Evolutionary conservation across 2,329 filamentous ascomycete species (phyloP).

Genomic region (Aspergillus novofumigatus): DNA sequence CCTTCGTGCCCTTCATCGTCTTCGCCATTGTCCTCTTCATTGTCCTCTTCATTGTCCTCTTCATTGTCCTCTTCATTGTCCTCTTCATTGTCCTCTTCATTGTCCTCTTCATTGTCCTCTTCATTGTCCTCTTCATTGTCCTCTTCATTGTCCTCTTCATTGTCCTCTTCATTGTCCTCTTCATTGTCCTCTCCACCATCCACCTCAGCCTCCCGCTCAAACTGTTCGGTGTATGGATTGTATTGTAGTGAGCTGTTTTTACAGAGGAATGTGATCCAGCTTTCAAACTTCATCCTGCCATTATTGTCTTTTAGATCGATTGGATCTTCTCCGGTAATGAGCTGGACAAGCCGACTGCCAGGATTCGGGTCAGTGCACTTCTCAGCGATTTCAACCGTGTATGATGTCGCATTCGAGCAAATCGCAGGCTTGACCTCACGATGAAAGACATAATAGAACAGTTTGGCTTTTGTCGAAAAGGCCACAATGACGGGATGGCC

Average conservation of each 20-base stretch:
- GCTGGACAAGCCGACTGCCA: conserved; percentile 9
- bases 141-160: background rate
- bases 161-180: background rate
- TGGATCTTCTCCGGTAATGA: conserved; percentile 8
- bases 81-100: background rate
- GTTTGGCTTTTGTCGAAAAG: conserved; percentile 8
- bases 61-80: too few species aligned
- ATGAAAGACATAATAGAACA: conserved; percentile 15
- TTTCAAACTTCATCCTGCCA: conserved; percentile 6
- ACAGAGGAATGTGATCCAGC: conserved; percentile 9
- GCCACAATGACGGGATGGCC: conserved; percentile 11
- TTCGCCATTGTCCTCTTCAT: too few species aligned
- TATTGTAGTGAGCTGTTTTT: background rate
- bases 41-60: background rate
- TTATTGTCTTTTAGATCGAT: conserved; percentile 8
- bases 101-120: background rate
- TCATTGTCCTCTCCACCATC: background rate
- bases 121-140: background rate
- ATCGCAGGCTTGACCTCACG: background rate
- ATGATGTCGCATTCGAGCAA: background rate
- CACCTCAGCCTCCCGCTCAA: background rate
- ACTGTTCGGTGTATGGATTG: conserved; percentile 8
- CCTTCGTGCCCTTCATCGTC: background rate
- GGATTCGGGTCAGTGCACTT: conserved; percentile 9
- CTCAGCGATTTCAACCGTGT: conserved; percentile 3